Evolutionary conservation across 306 rosid species (phyloP), one percentile per base, ranked within the genome.

Genomic region (Ormosia semicastrata): DNA sequence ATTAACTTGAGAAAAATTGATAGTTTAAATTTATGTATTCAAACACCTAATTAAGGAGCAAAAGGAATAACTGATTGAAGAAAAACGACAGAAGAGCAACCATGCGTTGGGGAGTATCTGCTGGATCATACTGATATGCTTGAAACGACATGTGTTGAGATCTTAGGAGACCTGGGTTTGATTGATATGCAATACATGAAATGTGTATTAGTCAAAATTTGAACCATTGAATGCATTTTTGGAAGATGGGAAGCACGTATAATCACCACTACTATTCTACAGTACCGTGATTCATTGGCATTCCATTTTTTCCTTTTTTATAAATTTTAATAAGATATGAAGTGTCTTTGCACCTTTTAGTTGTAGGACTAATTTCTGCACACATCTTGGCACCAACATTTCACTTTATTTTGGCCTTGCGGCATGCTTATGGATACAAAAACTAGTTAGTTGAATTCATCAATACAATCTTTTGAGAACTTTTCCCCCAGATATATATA

Each of bases 181-280:
- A 83, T 80, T 39, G 52, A 75, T 18, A 30, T 63, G 63, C 52
- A 63, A 6, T 56, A 24, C 37, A 76, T 57, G 65, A 40, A 76
- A 80, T 29, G n/a, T 36, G 18, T 30, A 69, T 41, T 74, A 30
- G 75, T 81, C 82, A 77, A 74, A 58, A 33, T 69, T 69, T 85
- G 74, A 81, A 81, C 59, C 54, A 81, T 81, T 87, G 67, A 81
- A 76, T 72, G 47, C 59, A 71, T 80, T 87, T 75, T 88, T 52
- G 53, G 36, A 76, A 79, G 57, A 76, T 82, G 83, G 87, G 89
- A 85, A 33, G 79, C 91, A 85, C 77, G 53, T 50, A 67, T 37
- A 58, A 66, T 82, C 57, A 58, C 78, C 46, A 12, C 39, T 30
- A 11, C 59, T 32, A 73, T 74, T 39, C 9, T 32, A 3, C 2